Percentiles rank a stretch among this genome's conserved stretches.
These are phyloP conservation scores for Vigna reflexopilosa DNA, from an alignment of 306 rosid genomes.

Conservation along the genomic window DNA sequence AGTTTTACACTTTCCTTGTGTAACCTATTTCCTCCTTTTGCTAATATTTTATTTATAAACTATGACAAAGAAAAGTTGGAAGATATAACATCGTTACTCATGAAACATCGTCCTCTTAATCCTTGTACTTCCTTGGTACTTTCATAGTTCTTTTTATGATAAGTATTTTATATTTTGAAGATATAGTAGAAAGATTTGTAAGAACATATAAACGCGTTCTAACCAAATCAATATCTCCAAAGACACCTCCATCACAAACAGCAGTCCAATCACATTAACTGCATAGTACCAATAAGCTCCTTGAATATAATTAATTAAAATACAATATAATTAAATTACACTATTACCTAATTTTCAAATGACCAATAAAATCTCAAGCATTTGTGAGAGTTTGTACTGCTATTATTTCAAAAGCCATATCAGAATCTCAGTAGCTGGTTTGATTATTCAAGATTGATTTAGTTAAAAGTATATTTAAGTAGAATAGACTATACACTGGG, in stretches of 20 bases:
- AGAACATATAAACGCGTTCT: neutral
- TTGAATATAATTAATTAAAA: conserved; percentile 6
- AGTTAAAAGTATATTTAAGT: conserved; percentile 25
- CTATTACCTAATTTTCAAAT: neutral
- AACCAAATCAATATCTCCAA: conserved; percentile 2
- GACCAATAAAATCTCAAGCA: neutral
- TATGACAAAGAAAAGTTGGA: neutral
- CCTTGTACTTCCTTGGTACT: neutral
- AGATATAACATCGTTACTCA: neutral
- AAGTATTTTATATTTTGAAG: neutral
- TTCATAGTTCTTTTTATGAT: neutral
- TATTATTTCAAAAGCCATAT: conserved; percentile 13
- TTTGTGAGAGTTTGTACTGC: neutral
- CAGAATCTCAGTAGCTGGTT: conserved; percentile 28
- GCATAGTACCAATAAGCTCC: conserved; percentile 27
- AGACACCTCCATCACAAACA: conserved; percentile 21
- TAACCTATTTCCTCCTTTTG: no score
- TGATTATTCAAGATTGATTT: conserved; percentile 32
- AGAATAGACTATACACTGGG: conserved; percentile 41
- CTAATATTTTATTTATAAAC: neutral
- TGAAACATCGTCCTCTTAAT: neutral
- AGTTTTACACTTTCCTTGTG: neutral
- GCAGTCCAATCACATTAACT: conserved; percentile 30
- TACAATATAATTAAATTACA: neutral
- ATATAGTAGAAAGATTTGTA: neutral